Percentiles rank a stretch among this genome's conserved stretches.
Conservation (phyloP, 495 filamentous ascomycete genomes). For the Xylaria cubensis region DNA sequence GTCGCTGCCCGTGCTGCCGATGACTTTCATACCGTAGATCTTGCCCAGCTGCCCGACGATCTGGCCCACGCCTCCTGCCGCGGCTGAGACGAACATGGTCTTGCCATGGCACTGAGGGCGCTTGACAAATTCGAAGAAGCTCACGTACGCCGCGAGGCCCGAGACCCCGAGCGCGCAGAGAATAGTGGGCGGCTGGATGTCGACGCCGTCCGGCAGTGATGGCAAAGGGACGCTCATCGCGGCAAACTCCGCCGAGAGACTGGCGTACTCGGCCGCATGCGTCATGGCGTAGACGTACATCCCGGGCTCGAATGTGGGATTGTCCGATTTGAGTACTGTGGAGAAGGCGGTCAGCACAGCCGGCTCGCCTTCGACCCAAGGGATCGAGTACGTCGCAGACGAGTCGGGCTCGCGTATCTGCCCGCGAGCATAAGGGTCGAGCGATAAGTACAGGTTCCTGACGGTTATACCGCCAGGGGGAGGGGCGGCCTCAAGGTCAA, state of each 20-base stretch:
- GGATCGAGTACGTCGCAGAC: too few relatives aligned
- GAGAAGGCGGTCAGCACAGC: too few relatives aligned
- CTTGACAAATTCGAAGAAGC: slow-evolving; percentile 70
- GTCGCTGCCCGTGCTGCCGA: slow-evolving; percentile 63
- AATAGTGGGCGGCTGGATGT: slow-evolving; percentile 61
- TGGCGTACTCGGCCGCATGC: slow-evolving; percentile 62
- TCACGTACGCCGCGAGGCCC: slow-evolving; percentile 76
- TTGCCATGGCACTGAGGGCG: slow-evolving; percentile 74
- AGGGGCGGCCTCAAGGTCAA: slow-evolving; percentile 34
- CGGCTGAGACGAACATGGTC: slow-evolving; percentile 78
- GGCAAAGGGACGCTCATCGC: slow-evolving; percentile 49
- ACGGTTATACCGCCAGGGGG: too few relatives aligned
- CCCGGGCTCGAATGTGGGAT: slow-evolving; percentile 59
- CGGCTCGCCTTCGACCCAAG: too few relatives aligned
- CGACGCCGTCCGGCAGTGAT: slow-evolving; percentile 51
- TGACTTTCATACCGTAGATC: slow-evolving; percentile 78
- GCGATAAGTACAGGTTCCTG: too few relatives aligned
- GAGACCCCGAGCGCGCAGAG: slow-evolving; percentile 76
- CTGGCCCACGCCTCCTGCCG: slow-evolving; percentile 75
- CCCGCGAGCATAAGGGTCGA: too few relatives aligned
- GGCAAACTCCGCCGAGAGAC: slow-evolving; percentile 38
- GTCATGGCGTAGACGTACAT: slow-evolving; percentile 62
- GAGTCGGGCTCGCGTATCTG: too few relatives aligned
- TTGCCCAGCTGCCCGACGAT: slow-evolving; percentile 80
- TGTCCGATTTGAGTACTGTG: too few relatives aligned